A percentile compares a stretch with the other conserved stretches of the same genome.
Evolutionary conservation across 192 early-diverging fungal species (phyloP).

Genomic region (Borealophlyctis nickersoniae): DNA sequence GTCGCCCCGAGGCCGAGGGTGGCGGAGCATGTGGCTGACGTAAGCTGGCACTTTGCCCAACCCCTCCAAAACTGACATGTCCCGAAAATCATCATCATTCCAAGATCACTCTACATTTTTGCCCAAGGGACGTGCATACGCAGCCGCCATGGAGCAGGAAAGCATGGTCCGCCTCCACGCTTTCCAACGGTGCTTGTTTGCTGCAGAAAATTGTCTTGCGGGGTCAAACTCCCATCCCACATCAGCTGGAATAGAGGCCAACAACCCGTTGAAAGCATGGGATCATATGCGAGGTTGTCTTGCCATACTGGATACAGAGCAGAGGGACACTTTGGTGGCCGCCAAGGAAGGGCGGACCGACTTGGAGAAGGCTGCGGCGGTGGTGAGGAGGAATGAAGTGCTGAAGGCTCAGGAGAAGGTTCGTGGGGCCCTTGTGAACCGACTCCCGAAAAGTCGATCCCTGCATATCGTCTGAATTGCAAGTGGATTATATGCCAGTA

Average conservation of each 20-base stretch:
- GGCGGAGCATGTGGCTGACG: no score
- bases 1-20: no score
- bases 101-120: no score
- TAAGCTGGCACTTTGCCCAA: no score
- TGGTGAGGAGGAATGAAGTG: neutral
- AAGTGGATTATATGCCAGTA: neutral
- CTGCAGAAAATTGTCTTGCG: neutral
- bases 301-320: neutral
- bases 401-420: neutral
- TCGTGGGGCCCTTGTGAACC: neutral
- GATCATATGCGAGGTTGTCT: neutral
- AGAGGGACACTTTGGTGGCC: neutral
- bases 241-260: neutral
- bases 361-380: neutral
- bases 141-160: neutral
- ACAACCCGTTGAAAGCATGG: neutral
- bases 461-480: neutral
- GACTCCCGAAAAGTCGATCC: neutral
- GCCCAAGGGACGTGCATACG: no score
- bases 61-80: no score
- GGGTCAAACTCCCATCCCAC: neutral
- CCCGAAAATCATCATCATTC: no score
- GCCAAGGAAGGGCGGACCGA: neutral
- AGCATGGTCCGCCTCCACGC: neutral
- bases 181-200: conserved; percentile 1